Base-by-base conservation (phyloP, 2,329 filamentous ascomycete species). In the Diaporthe humulicola region DNA sequence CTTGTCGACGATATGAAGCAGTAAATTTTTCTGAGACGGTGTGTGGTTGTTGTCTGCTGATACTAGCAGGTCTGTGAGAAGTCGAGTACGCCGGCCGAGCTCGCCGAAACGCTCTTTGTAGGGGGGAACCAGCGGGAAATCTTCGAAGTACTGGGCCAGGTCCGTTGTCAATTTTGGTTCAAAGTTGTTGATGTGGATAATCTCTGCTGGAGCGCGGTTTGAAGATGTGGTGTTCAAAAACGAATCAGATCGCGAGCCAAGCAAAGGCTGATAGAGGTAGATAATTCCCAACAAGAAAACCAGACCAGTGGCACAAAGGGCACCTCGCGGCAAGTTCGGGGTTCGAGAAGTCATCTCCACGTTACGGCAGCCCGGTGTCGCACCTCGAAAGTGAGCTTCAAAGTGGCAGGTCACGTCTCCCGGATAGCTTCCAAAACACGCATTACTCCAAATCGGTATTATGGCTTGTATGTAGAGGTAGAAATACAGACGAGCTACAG, bases 51-150 rank as follows among this genome's bases (percentile, higher is more conserved):
- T 42, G 78, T 54, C 72, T 74, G 66, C 71, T 28, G 71, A 72
- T 25, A 58, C 48, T n/a, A 79, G 67, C 79, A 80, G 79, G 36
- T 78, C 77, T 22, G 73, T 72, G 56, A 81, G 70, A 22, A 77
- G 60, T 50, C 77, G 71, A 25, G 78, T 76, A 0, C 83, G 81
- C 42, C 82, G 79, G 42, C 83, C 83, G 12, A 82, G 48, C 57
- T 83, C 78, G 50, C 82, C 82, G 70, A 84, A 84, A 3, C 80
- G 75, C 5, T 79, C 77, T 15, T 80, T 82, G 61, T 81, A 83
- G 0, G 82, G 78, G n/a, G 78, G 73, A 0, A 66, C 61, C n/a
- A 83, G 76, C 0, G 81, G 81, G 17, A 79, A 80, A 22, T 82
- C 80, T 58, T 78, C 75, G 36, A 83, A 81, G 50, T 80, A 78